Base-by-base conservation (phyloP, 2,329 filamentous ascomycete genomes). In the Aspergillus sp. region DNA sequence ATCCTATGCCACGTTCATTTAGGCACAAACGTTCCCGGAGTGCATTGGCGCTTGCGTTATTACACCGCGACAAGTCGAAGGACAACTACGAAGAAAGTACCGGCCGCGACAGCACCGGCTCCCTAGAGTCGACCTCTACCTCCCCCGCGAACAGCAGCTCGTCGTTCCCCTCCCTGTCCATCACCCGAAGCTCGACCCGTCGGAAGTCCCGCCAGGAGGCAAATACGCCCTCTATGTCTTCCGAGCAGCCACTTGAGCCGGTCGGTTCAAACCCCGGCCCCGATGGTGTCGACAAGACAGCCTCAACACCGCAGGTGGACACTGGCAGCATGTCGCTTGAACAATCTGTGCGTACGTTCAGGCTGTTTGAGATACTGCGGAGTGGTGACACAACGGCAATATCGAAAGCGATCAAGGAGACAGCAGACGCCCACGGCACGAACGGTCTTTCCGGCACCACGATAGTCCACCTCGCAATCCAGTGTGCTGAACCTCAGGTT, bases 311-410 rank as follows among this genome's bases (percentile, higher is more conserved):
- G 55, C 65, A 57, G 62, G 65, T 54, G 60, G 68, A 63, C 53
- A 65, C 50, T 61, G 63, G 58, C 26, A 67, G 64, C 56, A 70
- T 76, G 56, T 85, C 84, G 20, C 88, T 99, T 53, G 92, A 99
- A 68, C 91, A 96, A 72, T 96, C 93, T 0, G 90, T 99, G 49
- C 85, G 88, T 67, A 92, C 95, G 60, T 99, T 99, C 73, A 86
- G 92, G 60, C 84, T 96, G 44, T 96, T 97, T 67, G 94, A 97
- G 75, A 88, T 92, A 40, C 78, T 99, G 59, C 84, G 93, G 59
- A 94, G 84, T 69, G 94, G 94, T 49, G 93, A 99, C 69, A 95
- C 90, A 0, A 87, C 86, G 13, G 89, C 89, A 35, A 96, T 99
- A 63, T 90, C 89, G 26, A 93, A 87, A 68, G 89, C 89, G 1